A percentile compares a stretch with the other conserved stretches of the same genome.
Evolutionary conservation across 805 yeast genomes (phyloP).

Genomic region (Nakazawaea sp.): DNA sequence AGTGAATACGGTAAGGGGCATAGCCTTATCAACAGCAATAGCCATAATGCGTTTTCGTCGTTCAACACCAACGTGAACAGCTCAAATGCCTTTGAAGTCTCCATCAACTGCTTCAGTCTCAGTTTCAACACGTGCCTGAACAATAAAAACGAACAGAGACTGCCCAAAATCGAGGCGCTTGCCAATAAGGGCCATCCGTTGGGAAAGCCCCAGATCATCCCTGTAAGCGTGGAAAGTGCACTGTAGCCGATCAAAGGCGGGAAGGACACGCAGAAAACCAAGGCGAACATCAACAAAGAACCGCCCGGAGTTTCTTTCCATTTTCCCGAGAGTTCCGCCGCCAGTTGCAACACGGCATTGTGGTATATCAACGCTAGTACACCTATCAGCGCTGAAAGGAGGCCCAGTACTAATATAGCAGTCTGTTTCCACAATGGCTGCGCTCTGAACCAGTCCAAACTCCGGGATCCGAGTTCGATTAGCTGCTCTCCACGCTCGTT

Average conservation of each 20-base stretch:
- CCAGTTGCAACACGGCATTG: slow-evolving; percentile 24
- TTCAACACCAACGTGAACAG: slow-evolving; percentile 70
- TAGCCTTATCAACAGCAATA: slow-evolving; percentile 67
- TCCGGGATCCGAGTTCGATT: neutral
- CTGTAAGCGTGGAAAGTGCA: slow-evolving; percentile 56
- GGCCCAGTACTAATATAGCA: neutral
- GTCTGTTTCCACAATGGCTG: slow-evolving; percentile 1
- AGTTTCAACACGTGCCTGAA: slow-evolving; percentile 54
- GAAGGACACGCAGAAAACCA: slow-evolving; percentile 66
- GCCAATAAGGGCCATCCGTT: slow-evolving; percentile 77
- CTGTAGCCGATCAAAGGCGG: slow-evolving; percentile 90
- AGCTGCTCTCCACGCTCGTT: neutral
- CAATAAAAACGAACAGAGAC: slow-evolving; percentile 63
- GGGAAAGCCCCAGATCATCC: slow-evolving; percentile 75
- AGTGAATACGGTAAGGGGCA: slow-evolving; percentile 93
- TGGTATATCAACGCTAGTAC: slow-evolving; percentile 25
- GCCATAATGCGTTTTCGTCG: slow-evolving; percentile 59
- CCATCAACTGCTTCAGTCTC: slow-evolving; percentile 55
- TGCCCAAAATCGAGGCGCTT: slow-evolving; percentile 62
- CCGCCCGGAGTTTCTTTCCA: slow-evolving; percentile 35
- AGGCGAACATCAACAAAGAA: slow-evolving; percentile 36
- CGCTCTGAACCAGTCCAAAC: slow-evolving; percentile 3
- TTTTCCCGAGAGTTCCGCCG: slow-evolving; percentile 37
- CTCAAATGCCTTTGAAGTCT: slow-evolving; percentile 55
- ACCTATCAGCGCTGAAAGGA: neutral